Evolutionary conservation across 2,329 filamentous ascomycete species (phyloP), one percentile per base, ranked within the genome.

Genomic region (Geosmithia putterillii): DNA sequence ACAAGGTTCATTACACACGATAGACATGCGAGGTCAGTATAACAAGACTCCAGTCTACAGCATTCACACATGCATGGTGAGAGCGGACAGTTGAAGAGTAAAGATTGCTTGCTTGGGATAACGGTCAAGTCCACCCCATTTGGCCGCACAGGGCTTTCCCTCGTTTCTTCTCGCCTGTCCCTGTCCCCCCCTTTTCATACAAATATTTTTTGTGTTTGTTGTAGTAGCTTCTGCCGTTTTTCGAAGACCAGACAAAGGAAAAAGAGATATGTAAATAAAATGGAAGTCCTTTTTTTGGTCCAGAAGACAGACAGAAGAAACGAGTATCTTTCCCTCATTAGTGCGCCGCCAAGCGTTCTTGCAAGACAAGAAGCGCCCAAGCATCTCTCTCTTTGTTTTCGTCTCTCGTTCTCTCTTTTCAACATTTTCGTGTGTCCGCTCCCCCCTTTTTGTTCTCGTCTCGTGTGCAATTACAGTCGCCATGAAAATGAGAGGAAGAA

Each of bases 261-360:
- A 49, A 40, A 44, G 38, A 41, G 10, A 41, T 32, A 25, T 7
- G 6, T 12, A 12, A 12, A 32, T 7, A 32, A 32, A 32, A 32
- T 12, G 15, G 15, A 32, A 32, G 28, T 32, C 10, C 38, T 32
- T 25, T 25, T 10, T 14, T 14, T 6, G 28, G 10, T 14, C 28
- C 28, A 32, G 10, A 9, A 32, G 10, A 32, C 28, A 32, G 28
- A 14, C 10, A 32, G 45, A 46, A 61, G 57, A 51, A 49, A 64
- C 63, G 76, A 87, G 83, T 95, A 88, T 96, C 90, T 96, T 96
- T 96, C 90, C 90, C 88, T 95, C 89, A 84, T 95, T 74, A 95
- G 88, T 83, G 80, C n/a, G n/a, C 82, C 72, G 67, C 40, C 44
- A 45, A 42, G 35, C 42, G 20, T 10, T 12, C 19, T 32, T 32